Evolutionary conservation across 768 basidiomycete species (phyloP), one percentile per base, ranked within the genome.

Genomic region (Flagelloscypha sp.): DNA sequence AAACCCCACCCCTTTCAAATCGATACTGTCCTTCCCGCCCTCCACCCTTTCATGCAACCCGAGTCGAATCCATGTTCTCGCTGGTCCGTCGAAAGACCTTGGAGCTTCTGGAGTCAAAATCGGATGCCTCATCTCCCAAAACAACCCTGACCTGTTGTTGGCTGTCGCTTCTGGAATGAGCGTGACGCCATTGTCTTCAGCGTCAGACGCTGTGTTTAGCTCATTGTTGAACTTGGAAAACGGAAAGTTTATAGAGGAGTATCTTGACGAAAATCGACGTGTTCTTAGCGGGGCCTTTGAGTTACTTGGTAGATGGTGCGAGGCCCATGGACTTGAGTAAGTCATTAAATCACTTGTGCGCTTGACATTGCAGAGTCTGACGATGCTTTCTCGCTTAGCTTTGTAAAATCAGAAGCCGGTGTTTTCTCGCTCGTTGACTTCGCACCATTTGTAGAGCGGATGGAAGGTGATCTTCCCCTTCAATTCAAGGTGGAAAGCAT

Each of bases 41-140:
- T 30, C 43, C 11, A 35, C 36, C 3, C 10, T 46, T 6, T 38
- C 41, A 11, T 13, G 15, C 10, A 43, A 50, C 24, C 49, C 52
- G 6, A 25, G 38, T 4, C 42, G 56, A 7, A 43, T 53, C 2
- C 54, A 54, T 22, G 49, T 50, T 25, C 41, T 57, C 12, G 52
- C 52, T 11, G 51, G 56, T 2, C 53, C 53, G 41, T 51, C 56
- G 15, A 57, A 57, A 37, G 56, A 57, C 32, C 55, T 57, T 23
- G 46, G 52, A 21, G 46, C 48, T 3, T 52, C 47, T 27, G 56
- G 56, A 3, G 42, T 57, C 30, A 47, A 53, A 22, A 44, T 48
- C 15, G 56, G 56, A 7, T 44, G 47, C 17, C 32, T 55, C 25
- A 23, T 50, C 25, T 49, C 48, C 3, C 44, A 35, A 8, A 46